Base-by-base conservation (phyloP, 129 eudicot genomes). In the Apium graveolens region DNA sequence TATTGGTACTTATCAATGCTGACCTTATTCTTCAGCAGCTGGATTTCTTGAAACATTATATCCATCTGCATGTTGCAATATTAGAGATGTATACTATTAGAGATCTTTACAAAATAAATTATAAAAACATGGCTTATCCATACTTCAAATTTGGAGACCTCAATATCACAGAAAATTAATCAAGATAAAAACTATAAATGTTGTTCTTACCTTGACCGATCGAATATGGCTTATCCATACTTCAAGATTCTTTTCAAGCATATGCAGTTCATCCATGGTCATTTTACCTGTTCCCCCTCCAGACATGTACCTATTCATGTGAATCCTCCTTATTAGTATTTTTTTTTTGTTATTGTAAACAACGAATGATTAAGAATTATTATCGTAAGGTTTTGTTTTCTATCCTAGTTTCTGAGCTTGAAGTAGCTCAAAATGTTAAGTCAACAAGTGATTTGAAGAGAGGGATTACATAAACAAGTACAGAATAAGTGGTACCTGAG, bases 31-130 rank as follows among this genome's bases (percentile, higher is more conserved):
- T 95, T 95, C 69, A 95, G 86, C 82, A 88, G 57, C 69, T 91
- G 94, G 79, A 95, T 95, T 83, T 95, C 97, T 76, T 95, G 98
- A 90, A 81, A 83, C 97, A 95, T 90, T 17, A 85, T 91, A 84
- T 91, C 96, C 98, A 92, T 95, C 98, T 95, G 88, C 34, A 41
- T 73, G 55, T 73, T 43, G 21, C 32, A 44, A 5, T 39, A 27
- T 69, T 5, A 71, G 43, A 27, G 18, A 37, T 39, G 11, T 20
- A 57, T 57, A n/a, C 5, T 57, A 24, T 57, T 0, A 41, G 31
- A 37, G 16, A 41, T 70, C 12, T 7, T 2, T 8, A 70, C 13
- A 68, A 20, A 17, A n/a, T n/a, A n/a, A n/a, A n/a, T n/a, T n/a
- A n/a, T n/a, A n/a, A n/a, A n/a, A n/a, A n/a, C n/a, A n/a, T n/a